Base-by-base conservation (phyloP, 78 protist species). In the Monocercomonoides exilis region DNA sequence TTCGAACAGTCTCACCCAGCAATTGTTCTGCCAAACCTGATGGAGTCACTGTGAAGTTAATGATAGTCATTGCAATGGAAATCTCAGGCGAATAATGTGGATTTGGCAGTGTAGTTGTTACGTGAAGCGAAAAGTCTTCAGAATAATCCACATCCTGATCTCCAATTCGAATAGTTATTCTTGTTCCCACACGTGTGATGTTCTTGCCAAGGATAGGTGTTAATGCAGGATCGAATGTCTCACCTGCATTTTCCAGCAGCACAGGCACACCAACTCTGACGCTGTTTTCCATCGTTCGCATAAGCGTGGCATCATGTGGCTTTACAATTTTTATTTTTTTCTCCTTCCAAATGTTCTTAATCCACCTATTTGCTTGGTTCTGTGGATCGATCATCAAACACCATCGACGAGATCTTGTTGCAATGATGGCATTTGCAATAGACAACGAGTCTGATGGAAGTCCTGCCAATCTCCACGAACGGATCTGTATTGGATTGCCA, bases 11-110 rank as follows among this genome's bases (percentile, higher is more conserved):
- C 0, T 41, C 43, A 0, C 84, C 91, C 32, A 92, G 90, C 54
- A 92, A 82, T 89, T 92, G 94, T 43, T 91, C 91, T 43, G 88
- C 92, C 36, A 92, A 64, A 4, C 94, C 94, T 46, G 43, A 1
- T 46, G 35, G 88, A 32, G 93, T 91, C 81, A 92, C 94, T 2
- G 92, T 91, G 87, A 90, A 91, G 87, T 92, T 91, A 77, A 92
- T 87, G n/a, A 92, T 41, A 33, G 93, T 88, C 45, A 84, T 88
- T 84, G 89, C 89, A 45, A 90, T 85, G 45, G 89, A 87, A 2
- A 90, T 45, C 64, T 92, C 94, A 1, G 94, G 94, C 3, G 84
- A 2, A 46, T 89, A 91, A 63, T 88, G 90, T 43, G 94, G 94
- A 85, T 90, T 90, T 41, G 91, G 45, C 6, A 89, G 90, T 88